phyloP scores from a whole-genome alignment of 495 filamentous ascomycete genomes.

The Pseudevernia furfuracea region DNA sequence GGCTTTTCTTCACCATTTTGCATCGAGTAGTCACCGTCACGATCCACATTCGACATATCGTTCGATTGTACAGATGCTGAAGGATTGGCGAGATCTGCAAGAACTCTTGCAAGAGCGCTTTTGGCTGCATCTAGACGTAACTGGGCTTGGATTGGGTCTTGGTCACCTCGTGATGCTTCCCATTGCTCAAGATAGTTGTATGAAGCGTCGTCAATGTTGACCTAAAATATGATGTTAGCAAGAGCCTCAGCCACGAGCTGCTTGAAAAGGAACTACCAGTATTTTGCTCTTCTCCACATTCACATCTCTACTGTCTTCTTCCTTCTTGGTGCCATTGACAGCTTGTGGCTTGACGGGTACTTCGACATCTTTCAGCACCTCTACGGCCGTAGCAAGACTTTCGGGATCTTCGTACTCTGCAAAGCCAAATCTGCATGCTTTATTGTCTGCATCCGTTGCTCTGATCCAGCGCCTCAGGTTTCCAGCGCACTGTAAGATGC shows the following conservation, averaged over 20 bases:
- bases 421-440: constrained; percentile 86
- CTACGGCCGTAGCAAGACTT: constrained; percentile 76
- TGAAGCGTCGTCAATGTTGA: constrained; percentile 67
- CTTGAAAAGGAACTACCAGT: constrained; percentile 38
- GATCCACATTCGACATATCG: constrained; percentile 42
- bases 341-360: constrained; percentile 71
- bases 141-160: constrained; percentile 56
- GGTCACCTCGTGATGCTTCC: constrained; percentile 55
- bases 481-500: constrained; percentile 68
- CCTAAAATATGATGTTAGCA: constrained; percentile 29
- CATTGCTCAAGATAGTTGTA: constrained; percentile 87
- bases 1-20: constrained; percentile 50
- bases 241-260: not conserved
- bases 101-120: constrained; percentile 52
- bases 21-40: constrained; percentile 68
- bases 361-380: constrained; percentile 77
- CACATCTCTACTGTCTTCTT: constrained; percentile 46
- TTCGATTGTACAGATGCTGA: constrained; percentile 42
- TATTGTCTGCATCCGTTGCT: constrained; percentile 72
- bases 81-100: constrained; percentile 69
- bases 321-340: constrained; percentile 38
- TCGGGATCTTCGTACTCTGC: constrained; percentile 93
- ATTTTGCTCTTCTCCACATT: constrained; percentile 62
- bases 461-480: constrained; percentile 78
- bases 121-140: constrained; percentile 62